Evolutionary conservation across 352 stramenopile species (phyloP), one percentile per base, ranked within the genome.

Genomic region (Pythium apleroticum): DNA sequence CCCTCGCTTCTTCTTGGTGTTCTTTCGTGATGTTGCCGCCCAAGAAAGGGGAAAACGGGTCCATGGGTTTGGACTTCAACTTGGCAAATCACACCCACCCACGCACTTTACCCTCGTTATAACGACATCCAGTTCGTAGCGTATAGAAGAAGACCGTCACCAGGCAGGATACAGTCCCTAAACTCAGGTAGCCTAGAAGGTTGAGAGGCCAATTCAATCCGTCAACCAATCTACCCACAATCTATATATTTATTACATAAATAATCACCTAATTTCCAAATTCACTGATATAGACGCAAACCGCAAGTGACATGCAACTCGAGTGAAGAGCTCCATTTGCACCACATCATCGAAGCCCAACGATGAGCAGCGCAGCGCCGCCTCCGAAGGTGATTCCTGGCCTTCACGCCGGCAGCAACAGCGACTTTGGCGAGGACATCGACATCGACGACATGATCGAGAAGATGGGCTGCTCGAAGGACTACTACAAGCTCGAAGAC

Each of bases 401-500:
- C 1, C 75, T 91, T n/a, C 86, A 95, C 61, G 77, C 78, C 14
- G 86, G 84, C 55, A 93, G 84, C 74, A 86, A 92, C 73, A 93
- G 84, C 74, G 82, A 91, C 70, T 91, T 90, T 39, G 80, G 80
- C 11, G 73, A 81, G 17, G 82, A 93, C 52, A 71, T 95, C 46
- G 87, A 95, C 72, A 79, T 90, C 46, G 83, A 90, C 71, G 81
- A 91, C 52, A 85, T 93, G 71, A 95, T 95, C 59, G 84, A 92
- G 73, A 80, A 84, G 58, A 95, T 91, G 72, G 76, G 81, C 64
- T 95, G 86, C 67, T 75, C 86, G 35, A 81, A 84, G 56, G 80
- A 92, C 54, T 95, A 95, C 72, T 94, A 94, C 75, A 83, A 88
- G 60, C 80, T 95, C 28, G 87, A 95, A 65, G 83, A 95, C 25